These are phyloP conservation scores for Pseudocercospora eumusae DNA, from an alignment of 2,329 filamentous ascomycete genomes.

Conservation along the genomic window DNA sequence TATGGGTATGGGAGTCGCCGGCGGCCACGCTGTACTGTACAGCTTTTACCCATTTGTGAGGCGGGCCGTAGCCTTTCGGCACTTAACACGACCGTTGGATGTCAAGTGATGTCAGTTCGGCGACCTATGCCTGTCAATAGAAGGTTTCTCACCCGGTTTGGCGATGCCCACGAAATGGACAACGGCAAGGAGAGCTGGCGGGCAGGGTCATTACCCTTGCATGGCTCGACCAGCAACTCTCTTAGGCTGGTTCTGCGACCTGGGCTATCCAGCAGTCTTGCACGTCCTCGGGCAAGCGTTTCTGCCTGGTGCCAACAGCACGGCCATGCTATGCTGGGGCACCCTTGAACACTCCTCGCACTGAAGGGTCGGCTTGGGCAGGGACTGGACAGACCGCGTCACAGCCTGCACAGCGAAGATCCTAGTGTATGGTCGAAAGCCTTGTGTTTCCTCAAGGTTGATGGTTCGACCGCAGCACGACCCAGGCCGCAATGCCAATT, in stretches of 20 bases:
- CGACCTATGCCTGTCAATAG: constrained; percentile 25
- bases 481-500: constrained; percentile 29
- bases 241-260: constrained; percentile 16
- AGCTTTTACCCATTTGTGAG: constrained; percentile 18
- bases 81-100: constrained; percentile 27
- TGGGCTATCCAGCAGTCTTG: constrained; percentile 18
- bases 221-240: constrained; percentile 18
- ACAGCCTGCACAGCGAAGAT: constrained; percentile 32
- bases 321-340: constrained; percentile 22
- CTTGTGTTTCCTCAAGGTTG: constrained; percentile 27
- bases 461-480: constrained; percentile 33
- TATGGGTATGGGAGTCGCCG: constrained; percentile 20
- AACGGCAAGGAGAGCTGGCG: constrained; percentile 11
- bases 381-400: constrained; percentile 28
- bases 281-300: constrained; percentile 26
- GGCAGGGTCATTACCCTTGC: constrained; percentile 11
- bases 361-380: constrained; percentile 25
- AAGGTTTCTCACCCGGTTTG: constrained; percentile 24
- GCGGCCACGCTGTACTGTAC: constrained; percentile 21
- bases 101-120: constrained; percentile 29
- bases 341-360: constrained; percentile 23
- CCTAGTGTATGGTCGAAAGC: constrained; percentile 26
- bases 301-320: constrained; percentile 21
- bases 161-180: constrained; percentile 14
- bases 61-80: constrained; percentile 29